Percentiles rank a stretch among this genome's conserved stretches.
phyloP scores from a whole-genome alignment of 1,284 basidiomycete genomes.

The Cutaneotrichosporon sp. region DNA sequence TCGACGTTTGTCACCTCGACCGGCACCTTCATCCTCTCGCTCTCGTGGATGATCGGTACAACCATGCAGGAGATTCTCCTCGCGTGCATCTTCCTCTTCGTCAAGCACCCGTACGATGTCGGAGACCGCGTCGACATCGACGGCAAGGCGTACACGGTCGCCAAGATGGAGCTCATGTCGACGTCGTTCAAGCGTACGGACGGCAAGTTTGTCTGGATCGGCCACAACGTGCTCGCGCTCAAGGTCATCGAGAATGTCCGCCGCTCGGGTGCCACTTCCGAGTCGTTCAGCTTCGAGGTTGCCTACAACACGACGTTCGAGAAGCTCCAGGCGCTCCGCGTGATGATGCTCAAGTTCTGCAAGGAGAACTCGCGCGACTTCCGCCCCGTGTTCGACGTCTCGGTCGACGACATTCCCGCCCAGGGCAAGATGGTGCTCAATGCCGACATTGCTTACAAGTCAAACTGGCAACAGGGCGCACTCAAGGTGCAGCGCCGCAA shows the following conservation, averaged over 20 bases:
- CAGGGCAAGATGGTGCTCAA: constrained; percentile 77
- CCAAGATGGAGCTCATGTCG: constrained; percentile 80
- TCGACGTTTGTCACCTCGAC: constrained; percentile 75
- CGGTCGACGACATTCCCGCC: constrained; percentile 69
- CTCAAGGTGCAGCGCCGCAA: constrained; percentile 73
- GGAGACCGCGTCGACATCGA: constrained; percentile 70
- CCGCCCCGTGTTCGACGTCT: constrained; percentile 67
- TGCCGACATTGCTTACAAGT: constrained; percentile 81
- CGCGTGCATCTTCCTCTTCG: constrained; percentile 74
- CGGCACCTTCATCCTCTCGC: constrained; percentile 76
- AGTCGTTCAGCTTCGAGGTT: constrained; percentile 73
- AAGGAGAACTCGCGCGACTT: constrained; percentile 70
- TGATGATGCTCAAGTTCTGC: constrained; percentile 79
- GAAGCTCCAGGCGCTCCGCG: constrained; percentile 74
- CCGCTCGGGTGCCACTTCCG: constrained; percentile 56
- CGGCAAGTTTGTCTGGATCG: constrained; percentile 63
- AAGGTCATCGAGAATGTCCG: constrained; percentile 61
- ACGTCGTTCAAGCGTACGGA: constrained; percentile 60
- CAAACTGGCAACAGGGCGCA: constrained; percentile 79
- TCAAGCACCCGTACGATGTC: constrained; percentile 82
- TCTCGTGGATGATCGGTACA: constrained; percentile 85
- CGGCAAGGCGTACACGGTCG: constrained; percentile 67
- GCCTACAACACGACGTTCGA: constrained; percentile 77
- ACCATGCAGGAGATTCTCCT: constrained; percentile 58
- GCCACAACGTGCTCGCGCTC: constrained; percentile 64